phyloP scores from a whole-genome alignment of 2,329 filamentous ascomycete genomes.

The Diaporthe citrichinensis region DNA sequence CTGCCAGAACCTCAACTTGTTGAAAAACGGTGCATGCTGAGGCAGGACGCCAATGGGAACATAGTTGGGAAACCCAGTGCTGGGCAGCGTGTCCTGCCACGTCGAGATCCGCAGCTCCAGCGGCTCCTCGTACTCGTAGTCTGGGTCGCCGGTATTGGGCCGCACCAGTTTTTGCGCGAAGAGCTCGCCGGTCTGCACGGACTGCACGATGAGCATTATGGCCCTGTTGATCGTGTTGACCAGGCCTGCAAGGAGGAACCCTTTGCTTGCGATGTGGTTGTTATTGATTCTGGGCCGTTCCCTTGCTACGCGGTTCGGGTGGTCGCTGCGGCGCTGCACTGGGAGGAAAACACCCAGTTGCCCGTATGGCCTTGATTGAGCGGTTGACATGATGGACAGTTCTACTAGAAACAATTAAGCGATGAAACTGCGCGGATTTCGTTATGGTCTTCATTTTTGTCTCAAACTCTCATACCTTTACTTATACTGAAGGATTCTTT shows the following conservation, averaged over 20 bases:
- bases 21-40: not conserved
- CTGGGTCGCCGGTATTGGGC: not conserved
- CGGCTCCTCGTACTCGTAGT: not conserved
- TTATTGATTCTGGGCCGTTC: not conserved
- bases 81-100: not conserved
- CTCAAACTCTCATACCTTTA: not conserved
- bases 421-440: not conserved
- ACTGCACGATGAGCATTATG: not conserved
- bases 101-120: constrained; percentile 8
- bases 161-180: not conserved
- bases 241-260: not conserved
- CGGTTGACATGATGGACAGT: constrained; percentile 1
- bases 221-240: not conserved
- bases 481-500: not conserved
- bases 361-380: not conserved
- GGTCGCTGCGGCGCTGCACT: not conserved
- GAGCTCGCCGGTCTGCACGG: constrained; percentile 14
- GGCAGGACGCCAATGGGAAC: not conserved
- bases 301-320: not conserved
- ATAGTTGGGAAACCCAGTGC: not conserved
- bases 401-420: not conserved
- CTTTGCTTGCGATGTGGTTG: constrained; percentile 11
- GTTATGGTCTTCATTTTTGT: not conserved
- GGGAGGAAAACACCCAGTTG: constrained; percentile 1
- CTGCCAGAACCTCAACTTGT: constrained; percentile 20